Conservation (phyloP, 192 early-diverging fungal genomes). For the Entomortierella beljakovae region DNA sequence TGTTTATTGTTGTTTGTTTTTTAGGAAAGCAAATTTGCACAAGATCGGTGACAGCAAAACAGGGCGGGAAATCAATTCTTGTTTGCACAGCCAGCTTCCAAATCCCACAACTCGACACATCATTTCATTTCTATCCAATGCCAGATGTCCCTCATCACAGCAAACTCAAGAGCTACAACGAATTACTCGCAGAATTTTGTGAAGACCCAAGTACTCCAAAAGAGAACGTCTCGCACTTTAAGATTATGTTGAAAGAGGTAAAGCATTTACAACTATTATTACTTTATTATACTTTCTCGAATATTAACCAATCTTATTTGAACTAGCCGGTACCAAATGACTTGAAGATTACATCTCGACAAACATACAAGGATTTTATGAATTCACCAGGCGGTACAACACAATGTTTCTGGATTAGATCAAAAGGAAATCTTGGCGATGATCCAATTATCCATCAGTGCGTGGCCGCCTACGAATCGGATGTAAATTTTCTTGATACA, state of each 20-base stretch:
- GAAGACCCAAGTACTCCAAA: slow-evolving; percentile 41
- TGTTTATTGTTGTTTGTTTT: neutral
- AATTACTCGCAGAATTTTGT: slow-evolving; percentile 34
- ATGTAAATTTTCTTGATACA: slow-evolving; percentile 37
- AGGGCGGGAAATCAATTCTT: slow-evolving; percentile 84
- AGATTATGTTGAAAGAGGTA: slow-evolving; percentile 32
- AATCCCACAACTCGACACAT: slow-evolving; percentile 63
- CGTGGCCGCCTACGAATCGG: slow-evolving; percentile 65
- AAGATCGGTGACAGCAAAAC: slow-evolving; percentile 80
- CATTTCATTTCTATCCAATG: slow-evolving; percentile 81
- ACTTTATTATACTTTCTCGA: neutral
- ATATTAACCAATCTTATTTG: neutral
- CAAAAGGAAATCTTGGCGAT: slow-evolving; percentile 67
- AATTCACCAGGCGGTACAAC: slow-evolving; percentile 22
- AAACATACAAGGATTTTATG: slow-evolving; percentile 18
- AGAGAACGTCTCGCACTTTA: slow-evolving; percentile 8
- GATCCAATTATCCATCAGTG: slow-evolving; percentile 72
- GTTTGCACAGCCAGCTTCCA: slow-evolving; percentile 81
- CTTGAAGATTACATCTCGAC: slow-evolving; percentile 33
- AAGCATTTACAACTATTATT: neutral
- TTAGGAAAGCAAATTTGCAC: slow-evolving; percentile 68
- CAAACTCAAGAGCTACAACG: slow-evolving; percentile 40
- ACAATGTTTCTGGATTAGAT: slow-evolving; percentile 70
- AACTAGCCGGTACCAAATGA: slow-evolving; percentile 34
- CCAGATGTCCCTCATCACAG: slow-evolving; percentile 58